Evolutionary conservation across 2,329 filamentous ascomycete species (phyloP), one percentile per base, ranked within the genome.

Genomic region (Torrubiella hemipterigena): DNA sequence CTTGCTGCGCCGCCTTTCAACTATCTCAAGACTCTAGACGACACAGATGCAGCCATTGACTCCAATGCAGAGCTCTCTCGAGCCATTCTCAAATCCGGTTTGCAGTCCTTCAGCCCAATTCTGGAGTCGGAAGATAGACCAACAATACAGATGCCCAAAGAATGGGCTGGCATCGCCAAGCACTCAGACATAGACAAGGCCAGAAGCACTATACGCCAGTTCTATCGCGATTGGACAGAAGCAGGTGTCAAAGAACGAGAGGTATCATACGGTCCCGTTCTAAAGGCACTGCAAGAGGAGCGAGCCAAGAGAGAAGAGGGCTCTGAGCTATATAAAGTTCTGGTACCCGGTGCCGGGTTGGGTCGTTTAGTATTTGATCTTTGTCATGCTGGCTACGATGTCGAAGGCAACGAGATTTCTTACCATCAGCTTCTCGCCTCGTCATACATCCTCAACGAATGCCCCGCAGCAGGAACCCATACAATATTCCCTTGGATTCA

Each of bases 341-440:
- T 98, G 1, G 78, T 96, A 0, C 91, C 91, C 0, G 91, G 91
- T 0, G 87, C 89, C 4, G 91, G 91, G 0, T 63, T 98, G 3
- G 91, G 85, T 3, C 72, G 91, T 11, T 63, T 96, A 3, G 83
- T 96, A 1, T 93, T 93, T 46, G 91, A 98, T 27, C 64, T 96
- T 11, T 85, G 79, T 49, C 61, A 61, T 17, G 63, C 61, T 2
- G 87, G 91, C 9, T 93, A 77, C 52, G 60, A 70, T 9, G 72
- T 76, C 1, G 86, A 95, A 53, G 89, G 89, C 17, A 96, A 95
- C 49, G 83, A 98, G 56, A 93, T 96, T 38, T 95, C 87, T 3
- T 96, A 93, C 49, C 91, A 98, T 53, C 85, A 94, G 52, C 71
- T 98, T n/a, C 66, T 96, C 35, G 85, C 85, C 2, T 93, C 83